Conservation (phyloP, 257 asterid species). For the Petunia secreta region DNA sequence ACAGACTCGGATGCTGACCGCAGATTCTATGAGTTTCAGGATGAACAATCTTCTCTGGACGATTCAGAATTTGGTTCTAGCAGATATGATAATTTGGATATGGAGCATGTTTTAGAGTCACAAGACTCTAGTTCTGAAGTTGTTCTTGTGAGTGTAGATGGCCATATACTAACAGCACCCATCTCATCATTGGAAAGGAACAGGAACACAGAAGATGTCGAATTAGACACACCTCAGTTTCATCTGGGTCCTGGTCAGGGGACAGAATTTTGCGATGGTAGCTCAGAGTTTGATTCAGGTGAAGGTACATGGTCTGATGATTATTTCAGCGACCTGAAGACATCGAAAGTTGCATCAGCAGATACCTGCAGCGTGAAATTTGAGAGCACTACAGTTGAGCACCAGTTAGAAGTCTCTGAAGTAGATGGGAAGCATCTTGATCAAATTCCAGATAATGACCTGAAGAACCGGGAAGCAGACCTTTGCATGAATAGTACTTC, state of each 20-base stretch:
- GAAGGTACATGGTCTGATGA: conserved; percentile 56
- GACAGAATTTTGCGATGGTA: conserved; percentile 37
- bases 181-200: conserved; percentile 64
- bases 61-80: conserved; percentile 70
- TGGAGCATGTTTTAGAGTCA: conserved; percentile 64
- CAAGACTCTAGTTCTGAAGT: conserved; percentile 72
- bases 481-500: conserved; percentile 27
- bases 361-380: conserved; percentile 29
- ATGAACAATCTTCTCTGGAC: conserved; percentile 68
- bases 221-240: conserved; percentile 67
- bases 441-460: conserved; percentile 37
- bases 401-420: conserved; percentile 38
- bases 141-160: conserved; percentile 91
- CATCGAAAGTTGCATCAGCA: conserved; percentile 39
- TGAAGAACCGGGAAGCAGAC: conserved; percentile 37
- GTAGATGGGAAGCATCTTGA: conserved; percentile 38
- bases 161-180: conserved; percentile 87
- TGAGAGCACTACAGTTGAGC: conserved; percentile 34
- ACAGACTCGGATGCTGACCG: conserved; percentile 70
- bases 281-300: conserved; percentile 43
- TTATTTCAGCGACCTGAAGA: conserved; percentile 44
- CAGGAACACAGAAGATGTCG: conserved; percentile 55
- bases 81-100: conserved; percentile 61
- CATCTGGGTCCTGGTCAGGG: conserved; percentile 80
- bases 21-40: conserved; percentile 78